These are phyloP conservation scores for Talaromyces sp. DNA, from an alignment of 2,329 filamentous ascomycete genomes.

Conservation along the genomic window DNA sequence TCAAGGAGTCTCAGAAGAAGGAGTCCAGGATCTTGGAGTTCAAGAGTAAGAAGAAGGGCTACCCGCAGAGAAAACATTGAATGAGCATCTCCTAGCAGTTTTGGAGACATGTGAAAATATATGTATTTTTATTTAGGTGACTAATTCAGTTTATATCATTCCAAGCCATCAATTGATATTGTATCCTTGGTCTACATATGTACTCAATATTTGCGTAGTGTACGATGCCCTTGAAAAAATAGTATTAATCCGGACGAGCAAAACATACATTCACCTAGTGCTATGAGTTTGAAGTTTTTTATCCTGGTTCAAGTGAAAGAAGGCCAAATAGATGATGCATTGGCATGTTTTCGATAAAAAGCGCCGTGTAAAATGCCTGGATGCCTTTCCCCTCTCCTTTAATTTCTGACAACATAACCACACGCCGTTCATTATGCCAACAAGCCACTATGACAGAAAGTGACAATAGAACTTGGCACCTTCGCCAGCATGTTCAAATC, in stretches of 20 bases:
- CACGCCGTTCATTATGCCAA: not conserved
- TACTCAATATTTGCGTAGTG: not conserved
- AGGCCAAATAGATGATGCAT: not conserved
- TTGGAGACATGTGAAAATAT: not conserved
- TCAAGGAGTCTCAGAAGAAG: not conserved
- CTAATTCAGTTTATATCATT: not conserved
- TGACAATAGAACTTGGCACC: not conserved
- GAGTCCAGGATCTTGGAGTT: no score
- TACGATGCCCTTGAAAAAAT: not conserved
- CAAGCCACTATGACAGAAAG: not conserved
- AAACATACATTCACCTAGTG: not conserved
- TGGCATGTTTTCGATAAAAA: not conserved
- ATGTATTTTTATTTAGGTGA: not conserved
- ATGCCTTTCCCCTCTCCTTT: not conserved
- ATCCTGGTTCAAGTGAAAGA: not conserved
- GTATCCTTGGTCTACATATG: no score
- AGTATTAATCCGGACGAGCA: not conserved
- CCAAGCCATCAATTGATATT: no score
- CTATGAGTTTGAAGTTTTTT: not conserved
- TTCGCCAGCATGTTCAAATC: slow-evolving; percentile 60
- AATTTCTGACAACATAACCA: not conserved
- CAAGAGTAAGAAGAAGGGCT: no score
- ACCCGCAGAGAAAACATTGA: not conserved
- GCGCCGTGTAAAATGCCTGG: not conserved
- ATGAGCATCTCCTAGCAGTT: not conserved